Conservation (phyloP, 495 filamentous ascomycete species). For the Delitschia confertaspora region DNA sequence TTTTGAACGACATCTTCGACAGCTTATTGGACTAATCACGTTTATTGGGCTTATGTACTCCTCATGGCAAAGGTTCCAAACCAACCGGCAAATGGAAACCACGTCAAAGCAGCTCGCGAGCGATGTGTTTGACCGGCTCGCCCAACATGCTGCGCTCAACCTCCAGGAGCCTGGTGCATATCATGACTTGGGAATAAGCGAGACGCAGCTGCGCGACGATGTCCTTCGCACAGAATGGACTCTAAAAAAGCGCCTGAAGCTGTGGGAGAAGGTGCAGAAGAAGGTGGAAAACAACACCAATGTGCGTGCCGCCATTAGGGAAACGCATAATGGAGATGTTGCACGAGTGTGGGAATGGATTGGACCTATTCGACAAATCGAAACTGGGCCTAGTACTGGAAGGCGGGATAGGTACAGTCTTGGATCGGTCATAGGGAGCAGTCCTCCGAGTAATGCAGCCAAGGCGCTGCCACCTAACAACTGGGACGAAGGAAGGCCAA, state of each 20-base stretch:
- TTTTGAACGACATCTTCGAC: conserved; percentile 89
- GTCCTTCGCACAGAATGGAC: conserved; percentile 76
- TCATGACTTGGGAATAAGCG: conserved; percentile 65
- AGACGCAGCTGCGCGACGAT: conserved; percentile 86
- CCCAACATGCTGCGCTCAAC: conserved; percentile 68
- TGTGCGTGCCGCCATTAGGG: conserved; percentile 73
- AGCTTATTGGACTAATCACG: conserved; percentile 64
- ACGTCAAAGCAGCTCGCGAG: conserved; percentile 72
- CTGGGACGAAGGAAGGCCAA: conserved; percentile 29
- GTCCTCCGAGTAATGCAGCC: conserved; percentile 3
- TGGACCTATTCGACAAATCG: conserved; percentile 45
- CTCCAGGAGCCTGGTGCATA: conserved; percentile 49
- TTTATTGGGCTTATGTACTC: conserved; percentile 45
- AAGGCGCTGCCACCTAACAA: conserved; percentile 10
- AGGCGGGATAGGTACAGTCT: conserved; percentile 44
- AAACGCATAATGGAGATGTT: conserved; percentile 76
- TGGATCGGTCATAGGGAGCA: conserved; percentile 14
- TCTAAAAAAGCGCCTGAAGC: conserved; percentile 56
- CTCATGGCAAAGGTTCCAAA: conserved; percentile 45
- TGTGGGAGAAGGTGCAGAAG: conserved; percentile 72
- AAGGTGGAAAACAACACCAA: conserved; percentile 93
- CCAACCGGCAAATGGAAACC: conserved; percentile 53
- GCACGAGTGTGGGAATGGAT: conserved; percentile 95
- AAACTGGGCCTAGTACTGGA: conserved; percentile 31
- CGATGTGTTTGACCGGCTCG: conserved; percentile 70